Base-by-base conservation (phyloP, 2,329 filamentous ascomycete species). In the Monosporascus sp. region DNA sequence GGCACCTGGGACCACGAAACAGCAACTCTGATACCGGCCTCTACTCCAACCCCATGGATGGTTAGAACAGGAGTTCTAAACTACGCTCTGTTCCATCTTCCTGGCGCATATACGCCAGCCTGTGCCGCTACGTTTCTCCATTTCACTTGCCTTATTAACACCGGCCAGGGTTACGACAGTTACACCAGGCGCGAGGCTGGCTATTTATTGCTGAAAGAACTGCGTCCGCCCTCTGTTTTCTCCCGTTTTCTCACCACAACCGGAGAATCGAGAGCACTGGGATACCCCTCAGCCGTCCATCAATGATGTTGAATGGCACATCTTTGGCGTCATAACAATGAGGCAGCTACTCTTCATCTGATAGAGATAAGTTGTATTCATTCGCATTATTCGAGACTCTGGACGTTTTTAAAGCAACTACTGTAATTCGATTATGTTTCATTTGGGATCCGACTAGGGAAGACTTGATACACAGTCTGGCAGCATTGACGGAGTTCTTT, bases 401-500 rank as follows among this genome's bases (percentile, higher is more conserved):
- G 3, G 11, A 34, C 31, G 1, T 14, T 34, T 34, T 34, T 34
- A 14, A 34, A 14, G 11, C 31, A 34, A 14, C 11, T 14, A 14
- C 11, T 34, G 2, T 34, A 34, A 34, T 34, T 34, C 4, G 11
- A 34, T 50, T 52, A 37, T 52, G 40, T 52, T 48, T 27, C 31
- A 11, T 22, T 19, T 20, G n/a, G 22, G 24, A 26, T 52, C 34
- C 27, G 26, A 16, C 48, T 47, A 49, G 50, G 46, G 43, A 55
- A 51, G 55, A 48, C 56, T 54, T 53, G 52, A 50, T 49, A 55
- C 48, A 54, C 53, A 58, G 54, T 54, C 56, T 52, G 52, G 57
- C 53, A 63, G 63, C 63, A 65, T 65, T 57, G 61, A 58, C 56
- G 63, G 63, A 65, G 63, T 65, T 63, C 34, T 51, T 53, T 50